Conservation (phyloP, 2,329 filamentous ascomycete genomes). For the Ceratocystiopsis minuta region DNA sequence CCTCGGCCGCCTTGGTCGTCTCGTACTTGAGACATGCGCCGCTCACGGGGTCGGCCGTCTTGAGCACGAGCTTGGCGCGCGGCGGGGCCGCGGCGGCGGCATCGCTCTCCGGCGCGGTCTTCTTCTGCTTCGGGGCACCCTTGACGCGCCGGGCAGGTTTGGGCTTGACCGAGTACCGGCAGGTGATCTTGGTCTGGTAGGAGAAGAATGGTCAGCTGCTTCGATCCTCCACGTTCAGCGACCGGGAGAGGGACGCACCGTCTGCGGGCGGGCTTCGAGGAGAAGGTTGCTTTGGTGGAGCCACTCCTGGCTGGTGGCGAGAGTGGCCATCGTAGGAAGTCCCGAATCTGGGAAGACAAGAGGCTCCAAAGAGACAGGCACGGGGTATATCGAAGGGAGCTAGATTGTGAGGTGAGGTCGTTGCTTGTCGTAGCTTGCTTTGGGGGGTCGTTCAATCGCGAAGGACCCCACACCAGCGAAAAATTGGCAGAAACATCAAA, state of each 20-base stretch:
- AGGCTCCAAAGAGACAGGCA: too few species aligned
- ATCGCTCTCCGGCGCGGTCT: slow-evolving; percentile 9
- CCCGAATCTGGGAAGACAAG: too few species aligned
- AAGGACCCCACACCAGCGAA: too few species aligned
- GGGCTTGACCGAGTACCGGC: slow-evolving; percentile 63
- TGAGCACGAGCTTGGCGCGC: slow-evolving; percentile 59
- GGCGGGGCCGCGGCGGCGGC: slow-evolving; percentile 20
- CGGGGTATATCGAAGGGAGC: too few species aligned
- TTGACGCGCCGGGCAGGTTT: slow-evolving; percentile 10
- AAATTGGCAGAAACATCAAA: too few species aligned
- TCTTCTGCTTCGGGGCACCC: not conserved
- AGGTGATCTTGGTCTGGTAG: slow-evolving; percentile 85
- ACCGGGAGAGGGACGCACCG: slow-evolving; percentile 36
- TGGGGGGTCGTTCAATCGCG: too few species aligned
- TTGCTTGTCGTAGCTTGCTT: too few species aligned
- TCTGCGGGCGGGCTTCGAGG: slow-evolving; percentile 67
- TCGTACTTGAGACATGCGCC: slow-evolving; percentile 79
- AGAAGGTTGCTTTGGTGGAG: slow-evolving; percentile 74
- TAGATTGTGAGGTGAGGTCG: too few species aligned
- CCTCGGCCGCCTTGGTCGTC: slow-evolving; percentile 81
- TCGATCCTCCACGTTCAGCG: not conserved
- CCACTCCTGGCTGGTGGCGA: slow-evolving; percentile 75
- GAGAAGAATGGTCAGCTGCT: not conserved
- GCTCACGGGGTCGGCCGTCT: slow-evolving; percentile 70
- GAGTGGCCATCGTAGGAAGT: slow-evolving; percentile 50